A percentile compares a stretch with the other conserved stretches of the same genome.
These are phyloP conservation scores for Citrus glauca DNA, from an alignment of 345 rosid genomes.

Conservation along the genomic window DNA sequence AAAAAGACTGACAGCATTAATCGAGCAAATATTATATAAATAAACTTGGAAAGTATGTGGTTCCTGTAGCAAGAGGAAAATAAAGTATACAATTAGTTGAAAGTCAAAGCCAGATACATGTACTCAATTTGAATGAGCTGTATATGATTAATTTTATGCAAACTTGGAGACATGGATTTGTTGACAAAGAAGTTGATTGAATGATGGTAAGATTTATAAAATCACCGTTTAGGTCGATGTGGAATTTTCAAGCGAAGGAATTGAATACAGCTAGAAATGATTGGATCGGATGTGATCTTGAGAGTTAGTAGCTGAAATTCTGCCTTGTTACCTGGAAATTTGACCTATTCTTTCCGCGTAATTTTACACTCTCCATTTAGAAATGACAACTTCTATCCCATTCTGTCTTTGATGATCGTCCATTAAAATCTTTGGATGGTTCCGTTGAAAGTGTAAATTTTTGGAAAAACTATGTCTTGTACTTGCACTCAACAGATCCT, in stretches of 20 bases:
- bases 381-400: neutral
- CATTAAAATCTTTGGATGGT: neutral
- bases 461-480: neutral
- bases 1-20: too few relatives aligned
- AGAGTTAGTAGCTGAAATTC: neutral
- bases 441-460: neutral
- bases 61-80: neutral
- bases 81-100: neutral
- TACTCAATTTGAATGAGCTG: neutral
- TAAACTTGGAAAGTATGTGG: neutral
- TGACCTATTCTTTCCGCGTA: neutral
- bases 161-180: neutral
- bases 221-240: slow-evolving; percentile 2
- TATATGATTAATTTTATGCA: neutral
- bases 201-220: slow-evolving; percentile 1
- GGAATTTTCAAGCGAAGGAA: neutral
- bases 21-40: neutral
- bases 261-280: slow-evolving; percentile 11
- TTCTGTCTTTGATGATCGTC: neutral
- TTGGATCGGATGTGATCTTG: neutral
- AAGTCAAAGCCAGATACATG: neutral
- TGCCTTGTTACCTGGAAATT: slow-evolving; percentile 8
- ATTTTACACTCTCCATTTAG: neutral
- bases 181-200: neutral
- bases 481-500: neutral